Evolutionary conservation across 2,329 filamentous ascomycete genomes (phyloP).

Genomic region (Pezicula radicicola): DNA sequence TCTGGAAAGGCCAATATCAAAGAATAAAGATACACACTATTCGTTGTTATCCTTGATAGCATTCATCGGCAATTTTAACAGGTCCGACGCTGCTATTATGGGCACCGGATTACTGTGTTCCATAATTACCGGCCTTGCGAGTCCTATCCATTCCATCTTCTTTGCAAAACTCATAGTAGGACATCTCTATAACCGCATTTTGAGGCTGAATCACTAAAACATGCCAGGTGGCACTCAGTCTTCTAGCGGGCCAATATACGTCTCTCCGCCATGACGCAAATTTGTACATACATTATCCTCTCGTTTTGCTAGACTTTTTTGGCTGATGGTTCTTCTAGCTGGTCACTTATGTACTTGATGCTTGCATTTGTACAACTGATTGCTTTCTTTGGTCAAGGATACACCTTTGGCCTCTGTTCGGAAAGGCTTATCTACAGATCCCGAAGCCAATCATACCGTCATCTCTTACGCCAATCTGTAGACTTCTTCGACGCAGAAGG

Average conservation of each 20-base stretch:
- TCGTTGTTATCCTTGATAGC: conserved; percentile 53
- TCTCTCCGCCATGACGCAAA: conserved; percentile 63
- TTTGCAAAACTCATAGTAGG: conserved; percentile 79
- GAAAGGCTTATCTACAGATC: conserved; percentile 70
- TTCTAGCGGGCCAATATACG: conserved; percentile 4
- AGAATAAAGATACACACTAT: no score
- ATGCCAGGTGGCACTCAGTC: conserved; percentile 44
- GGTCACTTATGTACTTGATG: conserved; percentile 82
- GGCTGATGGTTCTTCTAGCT: conserved; percentile 31
- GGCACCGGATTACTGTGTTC: conserved; percentile 66
- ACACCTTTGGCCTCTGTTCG: conserved; percentile 61
- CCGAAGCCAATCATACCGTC: conserved; percentile 73
- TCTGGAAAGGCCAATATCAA: no score
- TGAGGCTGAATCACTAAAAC: no score
- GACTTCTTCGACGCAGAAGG: conserved; percentile 83
- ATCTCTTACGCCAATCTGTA: conserved; percentile 87
- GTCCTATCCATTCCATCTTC: conserved; percentile 72
- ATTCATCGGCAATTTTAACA: conserved; percentile 76
- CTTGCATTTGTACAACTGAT: conserved; percentile 70
- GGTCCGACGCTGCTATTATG: conserved; percentile 67
- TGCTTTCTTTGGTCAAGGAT: conserved; percentile 62
- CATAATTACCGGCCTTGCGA: conserved; percentile 72
- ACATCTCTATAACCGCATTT: no score
- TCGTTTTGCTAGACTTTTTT: no score
- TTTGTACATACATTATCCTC: conserved; percentile 39